phyloP scores from a whole-genome alignment of 805 yeast species.

The Yamadazyma phyllophila region DNA sequence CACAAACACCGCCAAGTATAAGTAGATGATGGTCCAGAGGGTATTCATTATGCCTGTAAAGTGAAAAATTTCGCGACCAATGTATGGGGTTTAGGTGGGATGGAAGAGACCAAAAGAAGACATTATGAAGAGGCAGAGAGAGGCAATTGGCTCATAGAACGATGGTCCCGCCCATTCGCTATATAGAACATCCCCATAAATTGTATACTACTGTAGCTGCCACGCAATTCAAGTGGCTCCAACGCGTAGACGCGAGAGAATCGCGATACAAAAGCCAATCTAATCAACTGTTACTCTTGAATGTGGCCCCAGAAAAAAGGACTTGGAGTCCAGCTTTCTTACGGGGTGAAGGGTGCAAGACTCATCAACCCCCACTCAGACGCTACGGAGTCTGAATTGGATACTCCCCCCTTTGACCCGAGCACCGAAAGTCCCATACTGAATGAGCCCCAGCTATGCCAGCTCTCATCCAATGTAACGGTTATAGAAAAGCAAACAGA shows the following conservation, averaged over 20 bases:
- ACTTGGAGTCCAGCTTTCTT: conserved; percentile 38
- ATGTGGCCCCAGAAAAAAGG: conserved; percentile 43
- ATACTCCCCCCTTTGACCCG: conserved; percentile 4
- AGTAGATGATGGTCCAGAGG: background rate
- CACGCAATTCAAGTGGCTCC: background rate
- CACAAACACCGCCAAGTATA: too few relatives aligned
- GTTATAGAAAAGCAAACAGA: conserved; percentile 4
- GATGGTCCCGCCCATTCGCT: too few relatives aligned
- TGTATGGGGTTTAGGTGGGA: too few relatives aligned
- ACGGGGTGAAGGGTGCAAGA: conserved; percentile 43
- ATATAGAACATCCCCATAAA: too few relatives aligned
- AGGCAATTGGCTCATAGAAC: too few relatives aligned
- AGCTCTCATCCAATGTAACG: background rate
- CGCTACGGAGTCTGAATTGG: too few relatives aligned
- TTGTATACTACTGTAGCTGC: background rate
- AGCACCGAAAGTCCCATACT: conserved; percentile 18
- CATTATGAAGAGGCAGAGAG: too few relatives aligned
- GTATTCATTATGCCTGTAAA: background rate
- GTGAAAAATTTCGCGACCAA: background rate
- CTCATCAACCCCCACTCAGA: too few relatives aligned
- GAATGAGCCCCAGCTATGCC: conserved; percentile 5
- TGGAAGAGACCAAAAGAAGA: too few relatives aligned
- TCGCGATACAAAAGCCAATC: too few relatives aligned
- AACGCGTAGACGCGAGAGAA: background rate
- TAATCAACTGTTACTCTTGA: too few relatives aligned